Evolutionary conservation across 768 basidiomycete species (phyloP), one percentile per base, ranked within the genome.

Genomic region (Astraeus odoratus): DNA sequence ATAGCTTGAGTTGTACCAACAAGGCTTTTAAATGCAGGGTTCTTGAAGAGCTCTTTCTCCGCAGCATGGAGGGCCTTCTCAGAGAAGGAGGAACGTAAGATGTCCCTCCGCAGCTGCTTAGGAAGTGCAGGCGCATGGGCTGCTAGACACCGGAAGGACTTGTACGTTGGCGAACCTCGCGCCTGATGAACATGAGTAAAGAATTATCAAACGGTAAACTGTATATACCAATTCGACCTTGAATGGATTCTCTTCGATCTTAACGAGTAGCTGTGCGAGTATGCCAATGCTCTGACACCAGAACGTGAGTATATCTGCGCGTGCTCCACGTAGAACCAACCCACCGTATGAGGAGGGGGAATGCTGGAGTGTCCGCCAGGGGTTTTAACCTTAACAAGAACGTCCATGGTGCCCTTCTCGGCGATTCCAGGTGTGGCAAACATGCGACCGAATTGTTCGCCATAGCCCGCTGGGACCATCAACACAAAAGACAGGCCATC

Each of bases 301-400:
- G 36, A 3, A 22, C 16, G 4, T 22, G 12, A 25, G 22, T 45
- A 48, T 58, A 44, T 34, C 50, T n/a, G 20, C 37, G 7, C 34
- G 24, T 36, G 5, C 16, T 16, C 33, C 13, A 22, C 1, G 7
- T 13, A 22, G 29, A 16, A n/a, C 5, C 24, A 2, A 51, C 71
- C 52, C 57, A 79, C 85, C 2, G 91, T 95, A 53, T 96, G 91
- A 2, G 65, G 54, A 13, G 87, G 88, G 12, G 93, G 93, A 12
- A 91, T 67, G 53, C 83, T 86, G 0, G 90, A 92, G 62, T 94
- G 93, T 0, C 92, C 92, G 4, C 92, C 91, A 0, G 80, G 70
- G 0, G 82, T 69, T 10, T 72, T 66, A 5, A 93, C 78, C 46
- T 80, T 74, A n/a, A 91, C 68, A 31, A 63, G 67, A 16, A 81